A percentile compares a stretch with the other conserved stretches of the same genome.
Conservation (phyloP, 441 rosid species). For the Aleurites moluccanus region DNA sequence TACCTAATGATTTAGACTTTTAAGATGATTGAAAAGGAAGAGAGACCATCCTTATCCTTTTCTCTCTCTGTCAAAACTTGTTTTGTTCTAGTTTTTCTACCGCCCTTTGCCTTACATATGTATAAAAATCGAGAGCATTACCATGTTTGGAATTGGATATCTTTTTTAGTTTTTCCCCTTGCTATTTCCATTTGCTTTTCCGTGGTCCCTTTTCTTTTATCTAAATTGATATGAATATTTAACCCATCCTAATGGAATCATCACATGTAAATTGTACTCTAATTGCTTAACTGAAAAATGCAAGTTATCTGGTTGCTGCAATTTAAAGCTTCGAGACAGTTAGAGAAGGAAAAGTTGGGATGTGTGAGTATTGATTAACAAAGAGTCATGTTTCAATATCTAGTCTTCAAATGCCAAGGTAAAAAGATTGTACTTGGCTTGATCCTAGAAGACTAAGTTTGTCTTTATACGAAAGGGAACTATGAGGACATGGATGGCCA, state of each 20-base stretch:
- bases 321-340: not conserved
- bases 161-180: not conserved
- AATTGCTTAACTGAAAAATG: not conserved
- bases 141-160: not conserved
- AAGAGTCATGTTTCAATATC: not conserved
- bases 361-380: not conserved
- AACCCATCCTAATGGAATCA: not conserved
- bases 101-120: not conserved
- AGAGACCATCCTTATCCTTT: not conserved
- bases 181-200: not conserved
- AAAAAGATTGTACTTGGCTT: not conserved
- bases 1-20: not conserved
- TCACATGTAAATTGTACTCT: not conserved
- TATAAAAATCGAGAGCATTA: not conserved
- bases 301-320: not conserved
- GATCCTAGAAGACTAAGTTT: not conserved
- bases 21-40: not conserved
- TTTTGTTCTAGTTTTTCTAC: not conserved
- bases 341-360: not conserved
- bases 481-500: not conserved
- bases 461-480: not conserved
- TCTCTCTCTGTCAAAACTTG: not conserved
- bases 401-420: not conserved
- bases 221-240: not conserved
- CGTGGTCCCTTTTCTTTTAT: no score